Base-by-base conservation (phyloP, 176 grass and related monocot genomes). In the Aechmea fasciata region DNA sequence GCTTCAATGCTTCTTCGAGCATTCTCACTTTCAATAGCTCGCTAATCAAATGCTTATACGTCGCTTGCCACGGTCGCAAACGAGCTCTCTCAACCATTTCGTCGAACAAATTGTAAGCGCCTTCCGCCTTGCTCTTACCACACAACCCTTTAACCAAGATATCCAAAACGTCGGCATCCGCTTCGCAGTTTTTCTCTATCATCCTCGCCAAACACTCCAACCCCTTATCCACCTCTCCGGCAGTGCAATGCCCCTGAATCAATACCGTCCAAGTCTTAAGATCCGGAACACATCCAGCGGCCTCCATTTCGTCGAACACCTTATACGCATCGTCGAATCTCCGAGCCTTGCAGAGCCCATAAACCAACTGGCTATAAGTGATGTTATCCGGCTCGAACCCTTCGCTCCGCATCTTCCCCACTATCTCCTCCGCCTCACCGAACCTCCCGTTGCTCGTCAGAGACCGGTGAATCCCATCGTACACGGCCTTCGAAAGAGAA, bases 211-310 rank as follows among this genome's bases (percentile, higher is more conserved):
- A 68, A 62, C 77, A 81, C 63, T 90, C 84, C 22, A 93, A 48
- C 68, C 84, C 82, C 67, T 69, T 75, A 25, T 88, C 86, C 18
- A 87, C 77, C 51, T 90, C 89, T 18, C 89, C 86, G 9, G 77
- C 82, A 0, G 13, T 65, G 52, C 84, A 93, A 63, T 87, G 66
- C n/a, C 94, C 94, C 28, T 93, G 89, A 47, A 99, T 81, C 77
- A 99, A 75, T 69, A 99, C 50, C 25, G 94, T 97, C 94, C 94
- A 99, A 18, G 94, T 99, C 79, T 99, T 99, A 11, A 93, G 20
- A 77, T 99, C 94, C 1, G 87, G 94, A 18, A 4, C 13, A 47
- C 87, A 92, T 12, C 74, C 82, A 48, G 64, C 51, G 1, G 64
- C 61, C 23, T 83, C 76, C 89, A 99, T 90, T 83, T 85, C 77